Percentiles rank a stretch among this genome's conserved stretches.
Conservation (phyloP, 306 rosid species). For the Cicer cuneatum region DNA sequence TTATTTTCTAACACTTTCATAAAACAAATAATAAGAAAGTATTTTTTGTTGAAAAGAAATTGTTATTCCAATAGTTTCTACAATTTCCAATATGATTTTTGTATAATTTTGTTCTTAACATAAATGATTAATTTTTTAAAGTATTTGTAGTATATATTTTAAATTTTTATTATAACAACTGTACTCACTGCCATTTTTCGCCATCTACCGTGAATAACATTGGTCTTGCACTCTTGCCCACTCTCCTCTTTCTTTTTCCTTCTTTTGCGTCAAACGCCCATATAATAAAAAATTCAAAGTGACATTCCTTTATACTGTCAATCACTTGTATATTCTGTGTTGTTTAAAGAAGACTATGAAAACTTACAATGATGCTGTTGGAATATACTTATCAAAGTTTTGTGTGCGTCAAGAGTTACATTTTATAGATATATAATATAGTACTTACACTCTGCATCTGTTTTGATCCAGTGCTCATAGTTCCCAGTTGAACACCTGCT, state of each 20-base stretch:
- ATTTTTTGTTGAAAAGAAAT: no score
- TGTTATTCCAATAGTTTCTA: no score
- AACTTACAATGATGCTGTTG: conserved; percentile 7
- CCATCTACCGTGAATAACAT: neutral
- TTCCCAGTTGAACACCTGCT: conserved; percentile 56
- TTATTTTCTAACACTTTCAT: no score
- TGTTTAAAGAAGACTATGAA: conserved; percentile 26
- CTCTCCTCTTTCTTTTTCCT: neutral
- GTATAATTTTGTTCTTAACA: neutral
- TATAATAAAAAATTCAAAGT: neutral
- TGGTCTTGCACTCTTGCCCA: neutral
- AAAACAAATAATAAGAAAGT: no score
- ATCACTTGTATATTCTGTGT: conserved; percentile 10
- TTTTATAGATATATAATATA: conserved; percentile 26
- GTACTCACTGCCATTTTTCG: neutral
- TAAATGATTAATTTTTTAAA: neutral
- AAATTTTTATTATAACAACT: neutral
- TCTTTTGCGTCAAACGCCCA: neutral
- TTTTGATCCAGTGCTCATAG: conserved; percentile 89
- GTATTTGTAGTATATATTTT: no score
- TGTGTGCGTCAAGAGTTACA: conserved; percentile 24
- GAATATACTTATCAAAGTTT: conserved; percentile 18
- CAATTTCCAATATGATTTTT: neutral
- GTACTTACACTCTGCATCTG: conserved; percentile 92
- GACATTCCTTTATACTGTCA: conserved; percentile 10